Evolutionary conservation across 495 filamentous ascomycete species (phyloP).

Genomic region (Neurospora sp.): DNA sequence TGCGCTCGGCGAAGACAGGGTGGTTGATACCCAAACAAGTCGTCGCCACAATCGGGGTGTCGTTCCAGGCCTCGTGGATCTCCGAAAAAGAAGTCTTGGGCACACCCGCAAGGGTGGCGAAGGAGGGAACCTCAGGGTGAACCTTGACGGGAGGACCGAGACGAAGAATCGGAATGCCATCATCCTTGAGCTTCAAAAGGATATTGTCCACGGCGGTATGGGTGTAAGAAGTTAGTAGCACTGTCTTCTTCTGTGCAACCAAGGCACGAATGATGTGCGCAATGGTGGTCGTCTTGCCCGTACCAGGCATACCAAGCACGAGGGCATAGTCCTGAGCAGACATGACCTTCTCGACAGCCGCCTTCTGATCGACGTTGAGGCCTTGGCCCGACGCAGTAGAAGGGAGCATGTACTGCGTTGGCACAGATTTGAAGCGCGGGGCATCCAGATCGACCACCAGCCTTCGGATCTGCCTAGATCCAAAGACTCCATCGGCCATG

Average conservation of each 20-base stretch:
- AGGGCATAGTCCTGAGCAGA: constrained; percentile 88
- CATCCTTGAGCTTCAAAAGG: constrained; percentile 73
- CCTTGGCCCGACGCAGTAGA: constrained; percentile 32
- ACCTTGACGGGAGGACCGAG: constrained; percentile 76
- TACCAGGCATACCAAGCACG: constrained; percentile 94
- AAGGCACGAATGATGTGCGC: constrained; percentile 92
- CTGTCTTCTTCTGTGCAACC: constrained; percentile 79
- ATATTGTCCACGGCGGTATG: constrained; percentile 98
- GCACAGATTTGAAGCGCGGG: constrained; percentile 59
- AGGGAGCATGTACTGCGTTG: constrained; percentile 47
- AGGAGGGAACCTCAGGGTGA: constrained; percentile 73
- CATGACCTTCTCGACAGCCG: constrained; percentile 88
- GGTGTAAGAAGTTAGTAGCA: constrained; percentile 88
- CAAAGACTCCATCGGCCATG: constrained; percentile 69
- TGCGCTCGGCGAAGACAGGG: constrained; percentile 72
- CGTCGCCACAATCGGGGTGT: constrained; percentile 80
- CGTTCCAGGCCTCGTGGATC: constrained; percentile 68
- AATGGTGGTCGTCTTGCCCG: constrained; percentile 95
- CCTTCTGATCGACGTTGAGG: constrained; percentile 78
- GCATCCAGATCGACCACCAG: constrained; percentile 64
- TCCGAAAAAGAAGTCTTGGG: constrained; percentile 70
- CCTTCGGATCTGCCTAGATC: constrained; percentile 60
- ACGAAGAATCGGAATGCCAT: constrained; percentile 70
- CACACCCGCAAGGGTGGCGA: constrained; percentile 63
- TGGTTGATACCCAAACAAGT: constrained; percentile 90